A percentile compares a stretch with the other conserved stretches of the same genome.
phyloP scores from a whole-genome alignment of 306 rosid genomes.

The Bauhinia variegata region DNA sequence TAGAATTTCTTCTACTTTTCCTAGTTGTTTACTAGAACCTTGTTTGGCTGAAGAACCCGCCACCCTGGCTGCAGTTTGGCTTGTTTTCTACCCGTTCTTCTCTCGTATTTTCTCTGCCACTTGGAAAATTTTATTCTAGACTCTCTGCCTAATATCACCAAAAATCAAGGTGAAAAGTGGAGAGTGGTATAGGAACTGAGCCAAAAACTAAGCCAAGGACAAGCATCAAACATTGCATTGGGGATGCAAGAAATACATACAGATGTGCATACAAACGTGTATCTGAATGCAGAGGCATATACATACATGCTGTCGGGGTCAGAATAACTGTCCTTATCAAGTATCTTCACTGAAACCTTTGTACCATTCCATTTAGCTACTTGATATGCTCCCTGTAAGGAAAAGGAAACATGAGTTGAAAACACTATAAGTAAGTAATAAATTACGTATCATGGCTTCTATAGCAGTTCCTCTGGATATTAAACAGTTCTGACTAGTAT shows the following conservation, averaged over 20 bases:
- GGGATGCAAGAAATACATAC: slow-evolving; percentile 34
- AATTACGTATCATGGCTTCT: neutral
- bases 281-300: slow-evolving; percentile 28
- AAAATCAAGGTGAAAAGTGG: slow-evolving; percentile 36
- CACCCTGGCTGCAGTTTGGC: too few relatives aligned
- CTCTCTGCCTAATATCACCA: neutral
- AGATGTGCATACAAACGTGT: slow-evolving; percentile 24
- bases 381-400: slow-evolving; percentile 82
- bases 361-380: slow-evolving; percentile 99
- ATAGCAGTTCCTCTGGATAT: neutral
- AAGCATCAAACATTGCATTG: slow-evolving; percentile 18
- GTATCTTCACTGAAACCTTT: slow-evolving; percentile 92
- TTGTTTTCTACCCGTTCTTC: too few relatives aligned
- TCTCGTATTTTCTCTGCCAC: too few relatives aligned
- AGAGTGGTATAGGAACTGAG: slow-evolving; percentile 10
- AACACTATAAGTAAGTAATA: slow-evolving; percentile 17
- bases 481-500: slow-evolving; percentile 5
- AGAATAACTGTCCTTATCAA: slow-evolving; percentile 81
- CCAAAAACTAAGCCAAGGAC: slow-evolving; percentile 23
- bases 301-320: slow-evolving; percentile 89
- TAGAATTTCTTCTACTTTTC: too few relatives aligned
- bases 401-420: slow-evolving; percentile 28
- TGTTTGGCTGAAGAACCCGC: too few relatives aligned
- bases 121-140: too few relatives aligned
- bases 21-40: too few relatives aligned